Percentiles rank a stretch among this genome's conserved stretches.
These are phyloP conservation scores for Theileria orientalis DNA, from an alignment of 169 alveolate genomes.

Conservation along the genomic window DNA sequence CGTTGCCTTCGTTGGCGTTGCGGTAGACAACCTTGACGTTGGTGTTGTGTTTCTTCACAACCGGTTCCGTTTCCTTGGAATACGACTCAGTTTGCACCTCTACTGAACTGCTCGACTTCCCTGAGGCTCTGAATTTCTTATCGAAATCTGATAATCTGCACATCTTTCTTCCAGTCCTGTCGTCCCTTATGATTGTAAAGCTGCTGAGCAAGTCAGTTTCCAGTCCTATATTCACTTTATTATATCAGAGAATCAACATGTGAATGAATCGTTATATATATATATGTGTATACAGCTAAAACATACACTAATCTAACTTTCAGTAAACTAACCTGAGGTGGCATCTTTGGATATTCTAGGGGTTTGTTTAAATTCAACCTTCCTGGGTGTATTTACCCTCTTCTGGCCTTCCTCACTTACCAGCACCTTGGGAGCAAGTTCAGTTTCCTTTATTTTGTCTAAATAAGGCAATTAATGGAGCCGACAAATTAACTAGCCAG, in stretches of 20 bases:
- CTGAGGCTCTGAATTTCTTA: background rate
- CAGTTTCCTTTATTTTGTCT: slow-evolving; percentile 51
- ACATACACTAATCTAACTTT: background rate
- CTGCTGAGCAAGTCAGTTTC: slow-evolving; percentile 25
- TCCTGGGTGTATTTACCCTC: background rate
- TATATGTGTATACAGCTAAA: background rate
- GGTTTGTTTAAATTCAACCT: background rate
- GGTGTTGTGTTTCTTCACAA: background rate
- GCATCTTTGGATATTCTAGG: background rate
- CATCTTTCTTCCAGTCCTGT: slow-evolving; percentile 20
- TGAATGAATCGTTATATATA: background rate
- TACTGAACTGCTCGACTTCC: slow-evolving; percentile 10
- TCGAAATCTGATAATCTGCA: slow-evolving; percentile 57
- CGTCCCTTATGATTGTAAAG: slow-evolving; percentile 32
- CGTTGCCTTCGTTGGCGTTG: background rate
- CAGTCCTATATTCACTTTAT: background rate
- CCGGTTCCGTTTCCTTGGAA: background rate
- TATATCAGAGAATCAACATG: background rate
- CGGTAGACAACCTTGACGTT: slow-evolving; percentile 6
- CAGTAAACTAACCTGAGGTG: too few relatives aligned
- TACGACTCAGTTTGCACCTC: slow-evolving; percentile 53
- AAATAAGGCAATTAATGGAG: background rate
- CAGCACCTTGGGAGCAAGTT: slow-evolving; percentile 54
- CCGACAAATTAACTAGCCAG: background rate
- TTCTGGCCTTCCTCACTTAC: slow-evolving; percentile 3